Conservation (phyloP, 345 rosid species). For the Gossypium arboreum region DNA sequence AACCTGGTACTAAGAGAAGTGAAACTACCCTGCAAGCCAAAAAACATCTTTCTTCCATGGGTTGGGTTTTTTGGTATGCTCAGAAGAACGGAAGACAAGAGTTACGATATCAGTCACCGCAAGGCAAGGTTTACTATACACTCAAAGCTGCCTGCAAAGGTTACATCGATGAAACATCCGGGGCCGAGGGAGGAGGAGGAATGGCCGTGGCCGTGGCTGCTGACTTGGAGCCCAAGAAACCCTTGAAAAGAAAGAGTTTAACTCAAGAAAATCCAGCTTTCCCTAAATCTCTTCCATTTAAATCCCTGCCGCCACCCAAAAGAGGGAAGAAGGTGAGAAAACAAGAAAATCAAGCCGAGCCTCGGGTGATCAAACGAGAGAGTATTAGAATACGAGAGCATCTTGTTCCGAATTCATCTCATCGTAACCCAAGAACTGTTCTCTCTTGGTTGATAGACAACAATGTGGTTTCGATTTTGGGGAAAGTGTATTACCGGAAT, state of each 20-base stretch:
- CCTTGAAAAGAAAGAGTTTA: neutral
- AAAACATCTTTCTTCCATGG: constrained; percentile 18
- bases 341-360: neutral
- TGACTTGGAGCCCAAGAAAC: neutral
- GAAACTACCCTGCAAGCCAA: constrained; percentile 13
- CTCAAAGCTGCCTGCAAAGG: constrained; percentile 26
- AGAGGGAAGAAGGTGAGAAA: neutral
- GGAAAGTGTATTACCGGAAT: constrained; percentile 28
- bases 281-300: neutral
- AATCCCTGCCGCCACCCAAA: neutral
- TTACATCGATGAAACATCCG: neutral
- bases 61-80: constrained; percentile 19
- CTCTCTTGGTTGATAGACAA: constrained; percentile 47
- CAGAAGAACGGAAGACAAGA: neutral
- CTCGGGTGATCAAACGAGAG: neutral
- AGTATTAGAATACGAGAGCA: constrained; percentile 13
- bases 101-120: constrained; percentile 19
- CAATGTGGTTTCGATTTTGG: constrained; percentile 21
- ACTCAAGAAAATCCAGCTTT: neutral
- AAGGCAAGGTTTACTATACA: constrained; percentile 7
- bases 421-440: constrained; percentile 20
- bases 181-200: neutral
- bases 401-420: neutral
- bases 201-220: neutral
- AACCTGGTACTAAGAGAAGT: neutral